Evolutionary conservation across 768 basidiomycete species (phyloP).

Genomic region (Boletus fagicola): DNA sequence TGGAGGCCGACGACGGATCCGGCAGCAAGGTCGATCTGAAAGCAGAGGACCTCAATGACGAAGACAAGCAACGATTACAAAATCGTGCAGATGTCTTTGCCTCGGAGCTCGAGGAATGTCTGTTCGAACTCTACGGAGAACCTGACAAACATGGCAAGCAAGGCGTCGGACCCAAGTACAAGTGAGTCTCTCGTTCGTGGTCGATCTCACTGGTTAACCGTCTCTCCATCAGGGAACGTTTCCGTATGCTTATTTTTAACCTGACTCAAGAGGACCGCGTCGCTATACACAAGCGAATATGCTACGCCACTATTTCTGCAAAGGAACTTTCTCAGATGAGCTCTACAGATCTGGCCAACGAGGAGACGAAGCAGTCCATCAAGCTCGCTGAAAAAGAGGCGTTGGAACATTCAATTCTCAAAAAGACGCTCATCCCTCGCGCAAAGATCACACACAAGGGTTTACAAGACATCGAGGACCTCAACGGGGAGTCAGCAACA

Average conservation of each 20-base stretch:
- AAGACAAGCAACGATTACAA: constrained; percentile 55
- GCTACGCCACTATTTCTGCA: constrained; percentile 60
- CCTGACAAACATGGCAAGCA: constrained; percentile 65
- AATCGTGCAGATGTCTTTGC: constrained; percentile 63
- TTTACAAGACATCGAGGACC: constrained; percentile 83
- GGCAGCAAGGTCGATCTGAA: constrained; percentile 41
- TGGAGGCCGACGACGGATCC: constrained; percentile 35
- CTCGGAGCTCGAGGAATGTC: constrained; percentile 67
- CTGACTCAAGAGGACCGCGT: constrained; percentile 79
- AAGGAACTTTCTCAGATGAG: constrained; percentile 80
- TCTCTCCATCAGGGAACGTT: constrained; percentile 65
- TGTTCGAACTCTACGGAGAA: constrained; percentile 77
- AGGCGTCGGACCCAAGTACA: constrained; percentile 75
- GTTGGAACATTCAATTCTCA: constrained; percentile 80
- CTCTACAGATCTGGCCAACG: constrained; percentile 84
- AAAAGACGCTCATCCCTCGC: constrained; percentile 57
- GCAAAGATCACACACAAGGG: constrained; percentile 95
- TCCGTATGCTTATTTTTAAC: constrained; percentile 88
- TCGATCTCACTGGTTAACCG: constrained; percentile 3
- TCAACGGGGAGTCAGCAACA: constrained; percentile 50
- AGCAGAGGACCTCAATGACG: constrained; percentile 55
- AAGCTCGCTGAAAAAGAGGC: constrained; percentile 80
- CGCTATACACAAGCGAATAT: constrained; percentile 76
- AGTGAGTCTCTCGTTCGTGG: constrained; percentile 46
- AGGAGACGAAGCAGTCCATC: constrained; percentile 81